Evolutionary conservation across 306 rosid genomes (phyloP).

Genomic region (Vigna trinervia): DNA sequence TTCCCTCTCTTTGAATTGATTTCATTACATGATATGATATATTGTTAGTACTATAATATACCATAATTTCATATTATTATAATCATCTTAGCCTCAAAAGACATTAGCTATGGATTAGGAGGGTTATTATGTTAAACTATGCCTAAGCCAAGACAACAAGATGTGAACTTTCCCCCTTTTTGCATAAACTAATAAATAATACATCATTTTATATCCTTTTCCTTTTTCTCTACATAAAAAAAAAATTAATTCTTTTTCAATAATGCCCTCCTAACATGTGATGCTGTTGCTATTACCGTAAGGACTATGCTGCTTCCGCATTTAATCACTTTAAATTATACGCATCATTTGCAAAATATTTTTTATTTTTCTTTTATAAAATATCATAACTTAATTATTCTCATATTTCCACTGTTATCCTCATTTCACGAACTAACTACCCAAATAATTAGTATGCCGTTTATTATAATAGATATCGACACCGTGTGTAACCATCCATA

Average conservation of each 20-base stretch:
- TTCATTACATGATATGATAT: no score
- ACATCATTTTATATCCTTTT: no score
- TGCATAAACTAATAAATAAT: background rate
- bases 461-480: background rate
- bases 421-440: background rate
- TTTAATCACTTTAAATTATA: constrained; percentile 18
- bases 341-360: background rate
- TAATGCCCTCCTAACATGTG: background rate
- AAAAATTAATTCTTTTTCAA: constrained; percentile 12
- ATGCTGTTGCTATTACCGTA: background rate
- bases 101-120: constrained; percentile 36
- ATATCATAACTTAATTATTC: background rate
- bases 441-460: background rate
- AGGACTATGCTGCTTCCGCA: background rate
- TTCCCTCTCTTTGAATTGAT: constrained; percentile 29
- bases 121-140: constrained; percentile 6
- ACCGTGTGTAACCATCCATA: background rate
- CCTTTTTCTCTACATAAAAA: no score
- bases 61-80: no score
- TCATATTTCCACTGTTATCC: no score
- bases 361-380: background rate
- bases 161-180: constrained; percentile 34
- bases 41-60: no score
- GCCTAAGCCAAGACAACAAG: constrained; percentile 33
- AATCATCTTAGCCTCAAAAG: constrained; percentile 46